phyloP scores from a whole-genome alignment of 2,329 filamentous ascomycete species.

The Scolecobasidium constrictum region DNA sequence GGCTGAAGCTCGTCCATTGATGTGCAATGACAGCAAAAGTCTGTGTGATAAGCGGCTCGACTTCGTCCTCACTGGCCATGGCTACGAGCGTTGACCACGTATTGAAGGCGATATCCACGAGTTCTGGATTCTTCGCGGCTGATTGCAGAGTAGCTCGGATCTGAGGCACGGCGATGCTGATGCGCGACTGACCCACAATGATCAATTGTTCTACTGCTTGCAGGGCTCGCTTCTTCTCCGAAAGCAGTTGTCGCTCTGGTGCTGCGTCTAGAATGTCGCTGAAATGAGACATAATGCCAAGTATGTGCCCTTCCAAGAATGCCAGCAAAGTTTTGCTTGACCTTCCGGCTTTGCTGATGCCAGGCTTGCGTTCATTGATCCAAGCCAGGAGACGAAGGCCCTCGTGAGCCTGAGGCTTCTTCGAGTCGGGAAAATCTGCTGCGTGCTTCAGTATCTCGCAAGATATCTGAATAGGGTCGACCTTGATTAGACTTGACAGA shows the following conservation, averaged over 20 bases:
- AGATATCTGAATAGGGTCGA: slow-evolving; percentile 64
- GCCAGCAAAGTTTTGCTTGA: slow-evolving; percentile 50
- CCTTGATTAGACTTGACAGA: slow-evolving; percentile 58
- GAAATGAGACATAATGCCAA: slow-evolving; percentile 77
- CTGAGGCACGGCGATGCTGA: slow-evolving; percentile 75
- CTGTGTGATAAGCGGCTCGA: slow-evolving; percentile 71
- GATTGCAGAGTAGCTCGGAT: slow-evolving; percentile 89
- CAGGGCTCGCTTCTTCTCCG: slow-evolving; percentile 67
- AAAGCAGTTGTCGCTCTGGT: slow-evolving; percentile 42
- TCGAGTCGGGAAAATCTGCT: slow-evolving; percentile 52
- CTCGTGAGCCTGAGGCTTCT: slow-evolving; percentile 36
- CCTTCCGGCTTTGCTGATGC: slow-evolving; percentile 33
- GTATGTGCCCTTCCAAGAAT: slow-evolving; percentile 73
- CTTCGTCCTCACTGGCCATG: slow-evolving; percentile 65
- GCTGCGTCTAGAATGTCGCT: slow-evolving; percentile 68
- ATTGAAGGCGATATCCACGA: slow-evolving; percentile 70
- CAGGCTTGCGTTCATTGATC: slow-evolving; percentile 40
- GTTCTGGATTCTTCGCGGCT: slow-evolving; percentile 60
- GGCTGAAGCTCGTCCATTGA: slow-evolving; percentile 63
- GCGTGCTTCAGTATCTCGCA: slow-evolving; percentile 74
- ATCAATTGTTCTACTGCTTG: slow-evolving; percentile 84
- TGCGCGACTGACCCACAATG: slow-evolving; percentile 58
- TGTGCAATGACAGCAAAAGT: slow-evolving; percentile 79
- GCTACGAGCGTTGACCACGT: slow-evolving; percentile 75
- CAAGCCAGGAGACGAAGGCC: slow-evolving; percentile 36